These are phyloP conservation scores for Erodium trifolium DNA, from an alignment of 441 rosid species.

Conservation along the genomic window DNA sequence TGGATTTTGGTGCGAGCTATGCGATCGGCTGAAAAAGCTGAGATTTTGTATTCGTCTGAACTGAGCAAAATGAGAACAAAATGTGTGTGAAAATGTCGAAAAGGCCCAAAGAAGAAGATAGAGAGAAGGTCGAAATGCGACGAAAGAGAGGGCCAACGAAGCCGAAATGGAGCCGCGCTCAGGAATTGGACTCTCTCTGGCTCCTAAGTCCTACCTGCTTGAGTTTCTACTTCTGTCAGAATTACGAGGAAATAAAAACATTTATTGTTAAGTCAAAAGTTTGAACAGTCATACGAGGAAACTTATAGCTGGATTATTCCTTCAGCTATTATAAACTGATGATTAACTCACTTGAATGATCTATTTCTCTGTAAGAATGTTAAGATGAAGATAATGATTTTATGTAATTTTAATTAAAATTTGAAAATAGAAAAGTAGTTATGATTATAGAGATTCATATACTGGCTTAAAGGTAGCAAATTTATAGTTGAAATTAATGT, in stretches of 20 bases:
- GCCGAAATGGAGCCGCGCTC: not conserved
- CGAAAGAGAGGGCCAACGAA: too few relatives aligned
- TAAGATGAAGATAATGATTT: too few relatives aligned
- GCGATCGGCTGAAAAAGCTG: slow-evolving; percentile 7
- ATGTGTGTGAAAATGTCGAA: not conserved
- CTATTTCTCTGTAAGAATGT: not conserved
- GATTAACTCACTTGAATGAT: not conserved
- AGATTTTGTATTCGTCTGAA: not conserved
- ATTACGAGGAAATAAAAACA: not conserved
- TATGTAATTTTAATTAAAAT: too few relatives aligned
- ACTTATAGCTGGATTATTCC: not conserved
- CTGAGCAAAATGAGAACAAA: not conserved
- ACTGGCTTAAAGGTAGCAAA: too few relatives aligned
- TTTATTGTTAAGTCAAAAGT: not conserved
- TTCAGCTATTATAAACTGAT: not conserved
- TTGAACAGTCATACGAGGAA: not conserved
- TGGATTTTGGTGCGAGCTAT: slow-evolving; percentile 1
- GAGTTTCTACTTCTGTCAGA: not conserved
- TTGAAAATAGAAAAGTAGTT: too few relatives aligned
- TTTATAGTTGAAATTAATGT: too few relatives aligned
- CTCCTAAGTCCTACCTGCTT: not conserved
- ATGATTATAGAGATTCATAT: too few relatives aligned
- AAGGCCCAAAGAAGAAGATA: too few relatives aligned
- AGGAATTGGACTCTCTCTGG: not conserved
- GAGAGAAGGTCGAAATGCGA: too few relatives aligned